Evolutionary conservation across 768 basidiomycete genomes (phyloP).

Genomic region (Xerocomellus chrysenteron): DNA sequence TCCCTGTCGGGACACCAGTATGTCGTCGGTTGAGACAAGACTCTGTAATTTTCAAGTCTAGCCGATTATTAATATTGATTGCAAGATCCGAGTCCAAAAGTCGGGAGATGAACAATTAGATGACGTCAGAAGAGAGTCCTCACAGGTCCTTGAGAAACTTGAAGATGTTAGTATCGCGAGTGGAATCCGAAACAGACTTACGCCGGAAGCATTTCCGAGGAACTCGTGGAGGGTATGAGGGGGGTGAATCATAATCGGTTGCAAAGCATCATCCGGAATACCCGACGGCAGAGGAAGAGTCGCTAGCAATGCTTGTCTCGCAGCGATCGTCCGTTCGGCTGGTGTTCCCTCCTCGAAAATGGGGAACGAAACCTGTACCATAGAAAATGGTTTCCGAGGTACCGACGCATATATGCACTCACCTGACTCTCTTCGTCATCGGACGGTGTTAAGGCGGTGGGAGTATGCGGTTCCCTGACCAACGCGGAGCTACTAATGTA

Average conservation of each 20-base stretch:
- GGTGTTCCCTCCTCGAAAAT: neutral
- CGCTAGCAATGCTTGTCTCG: slow-evolving; percentile 56
- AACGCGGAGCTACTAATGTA: slow-evolving; percentile 10
- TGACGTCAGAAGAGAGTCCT: slow-evolving; percentile 22
- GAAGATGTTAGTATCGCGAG: slow-evolving; percentile 7
- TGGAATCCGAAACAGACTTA: slow-evolving; percentile 33
- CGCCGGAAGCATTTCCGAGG: slow-evolving; percentile 54
- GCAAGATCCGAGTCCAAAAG: neutral
- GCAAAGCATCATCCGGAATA: slow-evolving; percentile 64
- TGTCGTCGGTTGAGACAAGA: slow-evolving; percentile 66
- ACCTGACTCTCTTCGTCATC: slow-evolving; percentile 16
- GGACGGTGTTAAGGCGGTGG: neutral
- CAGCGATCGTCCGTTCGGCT: slow-evolving; percentile 45
- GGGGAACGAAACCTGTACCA: neutral
- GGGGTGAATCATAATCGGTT: slow-evolving; percentile 65
- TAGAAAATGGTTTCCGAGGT: neutral
- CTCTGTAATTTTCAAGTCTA: slow-evolving; percentile 66
- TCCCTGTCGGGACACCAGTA: slow-evolving; percentile 80
- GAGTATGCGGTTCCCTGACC: neutral
- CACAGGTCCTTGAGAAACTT: slow-evolving; percentile 61
- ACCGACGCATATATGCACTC: slow-evolving; percentile 17
- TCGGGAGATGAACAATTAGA: neutral
- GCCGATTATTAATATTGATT: neutral
- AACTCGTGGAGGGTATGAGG: slow-evolving; percentile 71
- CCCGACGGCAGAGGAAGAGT: slow-evolving; percentile 61